Evolutionary conservation across 1,284 basidiomycete genomes (phyloP).

Genomic region (Sanghuangporus sanghuang): DNA sequence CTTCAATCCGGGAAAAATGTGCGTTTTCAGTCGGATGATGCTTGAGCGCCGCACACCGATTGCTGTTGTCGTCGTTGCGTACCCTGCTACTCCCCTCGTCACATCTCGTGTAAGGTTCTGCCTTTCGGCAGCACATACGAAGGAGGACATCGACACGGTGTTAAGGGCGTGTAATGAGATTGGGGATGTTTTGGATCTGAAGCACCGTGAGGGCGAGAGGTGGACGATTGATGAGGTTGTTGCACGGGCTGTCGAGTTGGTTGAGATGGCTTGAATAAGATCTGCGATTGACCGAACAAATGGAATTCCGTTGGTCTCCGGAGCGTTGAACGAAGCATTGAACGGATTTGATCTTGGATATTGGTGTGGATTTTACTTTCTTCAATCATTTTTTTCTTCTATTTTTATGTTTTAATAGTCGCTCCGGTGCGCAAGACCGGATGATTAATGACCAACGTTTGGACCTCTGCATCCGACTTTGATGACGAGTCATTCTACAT

Average conservation of each 20-base stretch:
- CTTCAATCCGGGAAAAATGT: slow-evolving; percentile 94
- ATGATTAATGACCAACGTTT: not conserved
- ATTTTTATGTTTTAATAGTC: slow-evolving; percentile 3
- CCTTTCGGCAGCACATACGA: slow-evolving; percentile 91
- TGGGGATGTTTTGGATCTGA: slow-evolving; percentile 83
- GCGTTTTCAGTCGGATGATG: slow-evolving; percentile 87
- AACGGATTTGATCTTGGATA: not conserved
- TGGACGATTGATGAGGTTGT: slow-evolving; percentile 84
- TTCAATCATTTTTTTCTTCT: not conserved
- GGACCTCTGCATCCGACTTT: no score
- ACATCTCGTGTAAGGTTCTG: slow-evolving; percentile 93
- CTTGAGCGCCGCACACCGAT: slow-evolving; percentile 76
- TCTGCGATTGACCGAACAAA: not conserved
- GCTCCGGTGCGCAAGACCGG: not conserved
- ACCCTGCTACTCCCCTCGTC: slow-evolving; percentile 90
- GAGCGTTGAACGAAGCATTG: not conserved
- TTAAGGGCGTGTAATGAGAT: slow-evolving; percentile 91
- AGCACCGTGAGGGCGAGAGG: slow-evolving; percentile 69
- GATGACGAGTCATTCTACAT: not conserved
- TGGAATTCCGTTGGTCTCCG: no score
- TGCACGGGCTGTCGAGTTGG: slow-evolving; percentile 73
- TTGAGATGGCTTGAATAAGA: slow-evolving; percentile 32
- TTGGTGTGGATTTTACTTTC: not conserved
- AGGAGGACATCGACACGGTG: slow-evolving; percentile 90
- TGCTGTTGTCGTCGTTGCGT: slow-evolving; percentile 85